Evolutionary conservation across 345 rosid genomes (phyloP).

Genomic region (Tarenaya hassleriana): DNA sequence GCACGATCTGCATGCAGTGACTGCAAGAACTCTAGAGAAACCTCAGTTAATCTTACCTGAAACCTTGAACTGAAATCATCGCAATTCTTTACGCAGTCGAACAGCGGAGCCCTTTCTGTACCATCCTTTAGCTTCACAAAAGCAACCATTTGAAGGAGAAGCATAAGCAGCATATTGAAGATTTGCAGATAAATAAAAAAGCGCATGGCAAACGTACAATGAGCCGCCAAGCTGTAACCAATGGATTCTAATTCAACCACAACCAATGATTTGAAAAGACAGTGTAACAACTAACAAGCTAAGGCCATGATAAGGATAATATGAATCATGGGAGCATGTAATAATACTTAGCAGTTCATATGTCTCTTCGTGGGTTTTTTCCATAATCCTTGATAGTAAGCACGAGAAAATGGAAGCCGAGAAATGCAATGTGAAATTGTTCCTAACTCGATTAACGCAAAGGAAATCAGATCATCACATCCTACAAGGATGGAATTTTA

Average conservation of each 20-base stretch:
- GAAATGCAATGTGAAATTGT: neutral
- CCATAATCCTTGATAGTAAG: no score
- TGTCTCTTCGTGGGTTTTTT: no score
- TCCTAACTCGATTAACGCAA: no score
- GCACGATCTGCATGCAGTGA: neutral
- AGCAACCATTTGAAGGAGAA: slow-evolving; percentile 6
- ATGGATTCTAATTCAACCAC: neutral
- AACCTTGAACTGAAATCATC: slow-evolving; percentile 11
- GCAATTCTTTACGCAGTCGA: slow-evolving; percentile 28
- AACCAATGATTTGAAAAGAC: neutral
- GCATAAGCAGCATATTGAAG: neutral
- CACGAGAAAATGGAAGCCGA: no score
- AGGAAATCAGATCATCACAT: slow-evolving; percentile 1
- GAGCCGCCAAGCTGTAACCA: neutral
- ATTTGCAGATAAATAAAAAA: slow-evolving; percentile 2
- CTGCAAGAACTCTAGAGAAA: neutral
- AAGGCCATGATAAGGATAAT: no score
- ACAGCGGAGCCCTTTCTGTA: slow-evolving; percentile 24
- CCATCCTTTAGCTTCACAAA: slow-evolving; percentile 32
- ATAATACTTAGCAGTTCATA: no score
- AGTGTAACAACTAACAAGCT: no score
- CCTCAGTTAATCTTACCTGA: neutral
- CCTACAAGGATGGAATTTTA: slow-evolving; percentile 8
- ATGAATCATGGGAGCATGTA: no score
- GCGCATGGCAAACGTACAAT: neutral